Base-by-base conservation (phyloP, 1,284 basidiomycete genomes). In the Cutaneotrichosporon sp. region DNA sequence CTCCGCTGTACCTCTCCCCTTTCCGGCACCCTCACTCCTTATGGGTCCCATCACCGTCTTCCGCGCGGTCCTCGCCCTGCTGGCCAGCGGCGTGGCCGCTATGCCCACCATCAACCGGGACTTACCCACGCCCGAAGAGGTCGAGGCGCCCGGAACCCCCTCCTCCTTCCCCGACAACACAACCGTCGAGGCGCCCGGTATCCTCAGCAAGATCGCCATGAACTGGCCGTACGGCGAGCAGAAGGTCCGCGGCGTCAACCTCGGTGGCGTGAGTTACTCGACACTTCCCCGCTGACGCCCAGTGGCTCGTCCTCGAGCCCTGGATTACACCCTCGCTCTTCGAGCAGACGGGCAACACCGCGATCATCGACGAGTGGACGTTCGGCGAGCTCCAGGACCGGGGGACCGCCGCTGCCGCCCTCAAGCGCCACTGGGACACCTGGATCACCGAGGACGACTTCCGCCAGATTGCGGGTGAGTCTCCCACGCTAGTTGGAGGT, bases 381-480 rank as follows among this genome's bases (percentile, higher is more conserved):
- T 94, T 81, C 60, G 70, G 75, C 56, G 69, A 75, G 56, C 71
- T 73, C 56, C 80, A 81, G 64, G 74, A 79, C 58, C 71, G 72
- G 14, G 67, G 63, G 49, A 64, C 59, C 1, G 76, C 77, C n/a
- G 43, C 53, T 10, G 31, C 59, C 13, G 73, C 75, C 0, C 67
- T 79, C 58, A 33, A 58, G 24, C 54, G 65, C n/a, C 77, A 79
- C 66, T 77, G 78, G 78, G 69, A 80, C 62, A 70, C 72, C 8
- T 79, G 72, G 70, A 88, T 92, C 64, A 89, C 91, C 22, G 91
- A 95, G 75, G 80, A 88, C 74, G 93, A 95, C 77, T 88, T 97
- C 70, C 34, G 29, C 7, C 89, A 90, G 75, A 95, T 97, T 56
- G 91, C 55, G 67, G 73, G 56, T 78, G 56, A 65, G 74, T 72